These are phyloP conservation scores for Backusella macrospora DNA, from an alignment of 192 early-diverging fungal genomes.

Conservation along the genomic window DNA sequence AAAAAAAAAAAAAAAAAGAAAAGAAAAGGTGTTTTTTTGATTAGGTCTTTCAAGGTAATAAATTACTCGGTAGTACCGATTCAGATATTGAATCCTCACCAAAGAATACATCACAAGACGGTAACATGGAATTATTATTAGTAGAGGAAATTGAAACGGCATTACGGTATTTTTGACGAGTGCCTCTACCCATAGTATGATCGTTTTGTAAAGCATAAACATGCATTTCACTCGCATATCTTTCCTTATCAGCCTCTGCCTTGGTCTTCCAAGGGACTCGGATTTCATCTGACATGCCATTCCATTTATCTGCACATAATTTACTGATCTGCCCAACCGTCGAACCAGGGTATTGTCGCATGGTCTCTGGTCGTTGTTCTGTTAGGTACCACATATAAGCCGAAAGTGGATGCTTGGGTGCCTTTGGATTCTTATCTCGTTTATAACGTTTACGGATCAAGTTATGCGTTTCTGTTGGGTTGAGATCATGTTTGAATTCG, in stretches of 20 bases:
- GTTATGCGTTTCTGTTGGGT: neutral
- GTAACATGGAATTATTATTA: neutral
- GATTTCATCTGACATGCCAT: slow-evolving; percentile 47
- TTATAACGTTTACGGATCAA: slow-evolving; percentile 43
- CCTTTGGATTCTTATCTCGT: slow-evolving; percentile 55
- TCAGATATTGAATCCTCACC: neutral
- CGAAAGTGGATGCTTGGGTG: slow-evolving; percentile 74
- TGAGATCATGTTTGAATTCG: neutral
- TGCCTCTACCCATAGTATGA: slow-evolving; percentile 29
- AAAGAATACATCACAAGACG: neutral
- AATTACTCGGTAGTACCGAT: neutral
- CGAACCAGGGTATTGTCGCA: slow-evolving; percentile 59
- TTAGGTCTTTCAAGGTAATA: neutral
- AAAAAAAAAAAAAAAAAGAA: too few relatives aligned
- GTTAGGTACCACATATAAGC: slow-evolving; percentile 68
- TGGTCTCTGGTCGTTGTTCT: slow-evolving; percentile 59
- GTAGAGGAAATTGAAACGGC: neutral
- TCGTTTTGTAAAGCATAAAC: slow-evolving; percentile 42
- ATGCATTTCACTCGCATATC: slow-evolving; percentile 63
- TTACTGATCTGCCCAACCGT: slow-evolving; percentile 71
- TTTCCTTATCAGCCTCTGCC: slow-evolving; percentile 59
- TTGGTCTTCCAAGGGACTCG: slow-evolving; percentile 55
- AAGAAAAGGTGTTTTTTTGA: neutral
- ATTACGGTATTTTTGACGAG: slow-evolving; percentile 30
- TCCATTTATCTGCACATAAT: slow-evolving; percentile 63